These are phyloP conservation scores for Russula griseocarnosa DNA, from an alignment of 768 basidiomycete species.

Conservation along the genomic window DNA sequence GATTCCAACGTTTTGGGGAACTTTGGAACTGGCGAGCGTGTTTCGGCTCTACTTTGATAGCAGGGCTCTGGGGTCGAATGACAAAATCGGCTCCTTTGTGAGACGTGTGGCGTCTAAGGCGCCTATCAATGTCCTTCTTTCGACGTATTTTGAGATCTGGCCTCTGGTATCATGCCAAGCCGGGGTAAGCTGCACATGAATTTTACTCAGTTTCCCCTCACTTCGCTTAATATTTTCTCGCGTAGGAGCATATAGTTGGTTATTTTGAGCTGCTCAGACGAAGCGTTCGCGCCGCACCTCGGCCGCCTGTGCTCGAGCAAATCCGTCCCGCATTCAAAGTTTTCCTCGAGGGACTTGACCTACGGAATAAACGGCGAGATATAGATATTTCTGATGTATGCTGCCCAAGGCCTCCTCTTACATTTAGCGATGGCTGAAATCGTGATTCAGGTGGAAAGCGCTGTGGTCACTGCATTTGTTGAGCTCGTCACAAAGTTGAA, in stretches of 20 bases:
- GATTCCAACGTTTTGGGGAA: constrained; percentile 81
- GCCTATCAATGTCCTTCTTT: constrained; percentile 62
- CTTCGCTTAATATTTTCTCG: background rate
- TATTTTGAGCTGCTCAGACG: constrained; percentile 27
- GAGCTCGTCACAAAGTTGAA: constrained; percentile 91
- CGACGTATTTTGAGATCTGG: constrained; percentile 62
- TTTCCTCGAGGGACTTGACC: constrained; percentile 27
- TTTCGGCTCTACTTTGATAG: constrained; percentile 54
- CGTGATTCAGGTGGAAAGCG: constrained; percentile 45
- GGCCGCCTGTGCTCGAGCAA: constrained; percentile 23
- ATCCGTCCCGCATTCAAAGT: constrained; percentile 26
- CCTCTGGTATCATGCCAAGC: constrained; percentile 37
- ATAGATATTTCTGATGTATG: constrained; percentile 31
- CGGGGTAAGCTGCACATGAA: constrained; percentile 1
- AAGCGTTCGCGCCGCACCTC: constrained; percentile 18
- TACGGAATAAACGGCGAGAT: constrained; percentile 16
- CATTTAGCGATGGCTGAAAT: background rate
- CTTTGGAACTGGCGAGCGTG: constrained; percentile 53
- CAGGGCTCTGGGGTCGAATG: constrained; percentile 33
- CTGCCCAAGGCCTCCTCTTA: background rate
- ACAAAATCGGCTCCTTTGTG: constrained; percentile 43
- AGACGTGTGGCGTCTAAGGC: constrained; percentile 68
- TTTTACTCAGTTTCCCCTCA: too few species aligned
- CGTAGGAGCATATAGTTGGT: constrained; percentile 16
- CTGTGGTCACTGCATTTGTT: constrained; percentile 68